Percentiles rank a stretch among this genome's conserved stretches.
phyloP scores from a whole-genome alignment of 2,329 filamentous ascomycete genomes.

The Fusarium sterilihyphosum region DNA sequence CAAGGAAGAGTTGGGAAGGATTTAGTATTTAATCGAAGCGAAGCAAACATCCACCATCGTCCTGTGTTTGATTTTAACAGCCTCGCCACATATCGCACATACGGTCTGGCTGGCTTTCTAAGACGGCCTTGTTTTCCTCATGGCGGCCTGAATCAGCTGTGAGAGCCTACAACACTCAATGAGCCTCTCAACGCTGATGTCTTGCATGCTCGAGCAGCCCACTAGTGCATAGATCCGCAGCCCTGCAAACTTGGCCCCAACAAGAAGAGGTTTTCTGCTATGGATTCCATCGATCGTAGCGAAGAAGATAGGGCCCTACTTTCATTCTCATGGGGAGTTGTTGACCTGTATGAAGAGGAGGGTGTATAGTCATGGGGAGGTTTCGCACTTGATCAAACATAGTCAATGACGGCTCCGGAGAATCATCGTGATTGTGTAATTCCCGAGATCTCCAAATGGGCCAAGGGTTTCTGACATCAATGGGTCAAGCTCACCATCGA shows the following conservation, averaged over 20 bases:
- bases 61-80: conserved; percentile 27
- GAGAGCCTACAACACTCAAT: conserved; percentile 51
- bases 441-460: not conserved
- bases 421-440: not conserved
- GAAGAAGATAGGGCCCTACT: not conserved
- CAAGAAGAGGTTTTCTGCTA: conserved; percentile 48
- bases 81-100: not conserved
- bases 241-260: conserved; percentile 53
- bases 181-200: conserved; percentile 51
- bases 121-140: not conserved
- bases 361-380: not conserved
- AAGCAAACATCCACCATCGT: not conserved
- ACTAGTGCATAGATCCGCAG: conserved; percentile 44
- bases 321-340: not conserved
- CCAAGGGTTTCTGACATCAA: not conserved
- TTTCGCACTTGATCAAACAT: not conserved
- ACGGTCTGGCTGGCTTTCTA: not conserved
- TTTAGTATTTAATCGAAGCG: conserved; percentile 32
- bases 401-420: not conserved
- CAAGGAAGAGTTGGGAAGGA: conserved; percentile 2
- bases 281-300: conserved; percentile 46
- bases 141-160: not conserved
- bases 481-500: not conserved
- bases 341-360: not conserved
- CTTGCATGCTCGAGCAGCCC: conserved; percentile 52